A percentile compares a stretch with the other conserved stretches of the same genome.
These are phyloP conservation scores for Melampsora abietis-canadensis DNA, from an alignment of 1,284 basidiomycete species.

Conservation along the genomic window DNA sequence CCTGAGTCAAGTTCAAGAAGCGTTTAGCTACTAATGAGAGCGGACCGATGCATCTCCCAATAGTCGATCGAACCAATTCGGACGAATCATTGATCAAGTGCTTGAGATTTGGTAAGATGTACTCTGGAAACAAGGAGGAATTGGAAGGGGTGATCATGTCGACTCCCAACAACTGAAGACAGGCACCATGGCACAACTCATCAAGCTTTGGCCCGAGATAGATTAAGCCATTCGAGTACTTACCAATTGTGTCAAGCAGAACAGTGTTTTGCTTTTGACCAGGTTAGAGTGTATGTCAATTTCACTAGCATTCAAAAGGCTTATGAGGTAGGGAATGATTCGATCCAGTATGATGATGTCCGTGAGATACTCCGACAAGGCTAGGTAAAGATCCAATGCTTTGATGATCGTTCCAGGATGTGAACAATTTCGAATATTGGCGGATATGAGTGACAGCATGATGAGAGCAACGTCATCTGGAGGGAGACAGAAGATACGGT, in stretches of 20 bases:
- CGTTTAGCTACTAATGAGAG: conserved; percentile 78
- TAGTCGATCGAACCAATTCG: conserved; percentile 80
- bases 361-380: conserved; percentile 74
- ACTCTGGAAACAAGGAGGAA: conserved; percentile 79
- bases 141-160: conserved; percentile 86
- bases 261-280: conserved; percentile 65
- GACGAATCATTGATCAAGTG: conserved; percentile 78
- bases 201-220: neutral
- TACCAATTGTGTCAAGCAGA: conserved; percentile 79
- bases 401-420: conserved; percentile 81
- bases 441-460: conserved; percentile 76
- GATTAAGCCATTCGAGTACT: conserved; percentile 52
- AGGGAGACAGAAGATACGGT: neutral
- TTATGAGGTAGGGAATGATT: conserved; percentile 85
- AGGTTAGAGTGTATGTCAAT: conserved; percentile 62
- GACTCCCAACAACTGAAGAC: conserved; percentile 71
- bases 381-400: conserved; percentile 81
- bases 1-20: conserved; percentile 88
- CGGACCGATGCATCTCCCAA: conserved; percentile 79
- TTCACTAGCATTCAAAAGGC: conserved; percentile 75
- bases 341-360: conserved; percentile 95
- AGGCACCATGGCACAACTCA: neutral
- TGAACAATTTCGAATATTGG: conserved; percentile 83
- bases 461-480: conserved; percentile 75
- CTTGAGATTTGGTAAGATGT: conserved; percentile 84